Evolutionary conservation across 1,284 basidiomycete species (phyloP).

Genomic region (Ganoderma boninense): DNA sequence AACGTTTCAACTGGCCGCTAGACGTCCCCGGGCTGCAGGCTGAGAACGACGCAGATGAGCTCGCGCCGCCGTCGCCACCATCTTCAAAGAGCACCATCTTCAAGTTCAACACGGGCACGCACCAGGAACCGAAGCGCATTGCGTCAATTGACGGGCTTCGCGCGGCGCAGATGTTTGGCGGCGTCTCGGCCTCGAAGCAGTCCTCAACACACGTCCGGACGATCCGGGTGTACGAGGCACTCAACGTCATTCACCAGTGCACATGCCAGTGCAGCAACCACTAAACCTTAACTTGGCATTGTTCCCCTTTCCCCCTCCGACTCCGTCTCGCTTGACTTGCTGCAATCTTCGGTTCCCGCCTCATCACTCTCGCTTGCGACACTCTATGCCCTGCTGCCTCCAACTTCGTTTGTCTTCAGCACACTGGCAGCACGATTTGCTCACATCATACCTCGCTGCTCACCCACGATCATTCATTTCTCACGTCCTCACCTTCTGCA

Average conservation of each 20-base stretch:
- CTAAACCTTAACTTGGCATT: not conserved
- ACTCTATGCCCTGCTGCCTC: not conserved
- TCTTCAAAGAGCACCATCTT: constrained; percentile 22
- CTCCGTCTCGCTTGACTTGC: too few species aligned
- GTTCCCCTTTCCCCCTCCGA: not conserved
- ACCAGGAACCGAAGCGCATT: constrained; percentile 8
- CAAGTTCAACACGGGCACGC: constrained; percentile 18
- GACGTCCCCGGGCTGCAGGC: constrained; percentile 36
- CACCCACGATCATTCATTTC: not conserved
- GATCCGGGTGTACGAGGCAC: constrained; percentile 63
- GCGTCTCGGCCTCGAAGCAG: constrained; percentile 17
- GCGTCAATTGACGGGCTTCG: not conserved
- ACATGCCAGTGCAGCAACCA: constrained; percentile 13
- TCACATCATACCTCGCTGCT: constrained; percentile 6
- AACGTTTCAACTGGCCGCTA: constrained; percentile 56
- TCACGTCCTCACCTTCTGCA: not conserved
- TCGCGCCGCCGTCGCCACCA: constrained; percentile 4
- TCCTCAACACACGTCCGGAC: constrained; percentile 55
- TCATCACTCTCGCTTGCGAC: not conserved
- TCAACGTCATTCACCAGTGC: constrained; percentile 27
- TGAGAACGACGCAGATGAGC: constrained; percentile 25
- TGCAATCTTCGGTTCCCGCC: not conserved
- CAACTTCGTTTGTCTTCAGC: too few species aligned
- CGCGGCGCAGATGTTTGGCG: constrained; percentile 21
- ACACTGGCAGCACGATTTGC: not conserved